A percentile compares a stretch with the other conserved stretches of the same genome.
Conservation (phyloP, 257 asterid genomes). For the Cinchona pubescens region DNA sequence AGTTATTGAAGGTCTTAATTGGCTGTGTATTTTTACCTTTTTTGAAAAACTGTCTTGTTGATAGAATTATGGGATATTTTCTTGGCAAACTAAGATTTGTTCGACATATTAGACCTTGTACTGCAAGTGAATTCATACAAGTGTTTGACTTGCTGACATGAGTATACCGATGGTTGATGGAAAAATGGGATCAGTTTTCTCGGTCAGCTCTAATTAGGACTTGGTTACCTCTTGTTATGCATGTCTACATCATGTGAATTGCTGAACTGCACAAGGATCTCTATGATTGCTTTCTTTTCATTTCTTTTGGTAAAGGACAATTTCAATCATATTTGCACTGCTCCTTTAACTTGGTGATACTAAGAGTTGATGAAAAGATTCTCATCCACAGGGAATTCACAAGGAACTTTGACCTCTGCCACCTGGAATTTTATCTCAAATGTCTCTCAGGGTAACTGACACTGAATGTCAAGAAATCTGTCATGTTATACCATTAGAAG, state of each 20-base stretch:
- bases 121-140: neutral
- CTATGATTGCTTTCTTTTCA: neutral
- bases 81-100: neutral
- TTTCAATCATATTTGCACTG: neutral
- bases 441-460: slow-evolving; percentile 50
- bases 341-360: neutral
- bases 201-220: neutral
- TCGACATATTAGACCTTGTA: neutral
- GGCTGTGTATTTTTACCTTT: neutral
- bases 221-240: neutral
- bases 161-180: neutral
- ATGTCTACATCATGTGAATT: neutral
- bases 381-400: slow-evolving; percentile 54
- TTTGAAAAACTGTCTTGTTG: neutral
- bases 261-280: neutral
- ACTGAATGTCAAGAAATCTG: slow-evolving; percentile 16
- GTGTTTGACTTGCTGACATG: neutral
- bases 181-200: neutral
- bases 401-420: slow-evolving; percentile 45
- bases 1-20: neutral
- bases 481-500: slow-evolving; percentile 8
- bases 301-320: neutral
- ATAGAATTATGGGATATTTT: neutral
- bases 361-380: slow-evolving; percentile 19
- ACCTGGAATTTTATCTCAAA: slow-evolving; percentile 63